Evolutionary conservation across 306 rosid species (phyloP), one percentile per base, ranked within the genome.

Genomic region (peach (Prunus persica)): DNA sequence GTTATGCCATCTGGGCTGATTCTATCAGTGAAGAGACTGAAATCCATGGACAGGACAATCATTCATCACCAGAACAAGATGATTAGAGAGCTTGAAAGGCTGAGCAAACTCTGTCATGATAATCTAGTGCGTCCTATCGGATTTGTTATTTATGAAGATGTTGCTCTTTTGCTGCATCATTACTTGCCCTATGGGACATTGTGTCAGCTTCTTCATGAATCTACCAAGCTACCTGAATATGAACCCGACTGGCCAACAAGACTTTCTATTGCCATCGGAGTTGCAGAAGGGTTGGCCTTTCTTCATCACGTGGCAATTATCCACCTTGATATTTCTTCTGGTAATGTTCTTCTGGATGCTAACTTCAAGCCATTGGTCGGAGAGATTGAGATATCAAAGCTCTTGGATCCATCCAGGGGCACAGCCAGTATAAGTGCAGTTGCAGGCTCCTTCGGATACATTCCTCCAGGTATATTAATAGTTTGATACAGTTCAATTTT

Each of bases 401-500:
- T 96, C 64, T 79, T 96, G 6, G 99, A 96, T 81, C 99, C 98
- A 77, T 88, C 98, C 76, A 84, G 74, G 88, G 99, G 99, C 79
- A 96, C 99, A 11, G 97, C 90, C 46, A 96, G 99, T 85, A 96
- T 96, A 22, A 96, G 99, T 78, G 98, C 97, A 38, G 98, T 96
- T 78, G 99, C 99, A 24, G 99, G 99, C 79, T 96, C 99, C 49
- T 96, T 96, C 74, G 99, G 98, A 75, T 96, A 96, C 75, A 96
- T 96, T 88, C 97, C 99, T 43, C 99, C 99, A 83, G 99, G 99
- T 91, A 88, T 65, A 22, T 34, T 38, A 38, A 38, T 38, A 38
- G 19, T 65, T 38, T 19, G 8, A 10, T 34, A 10, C 50, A 10
- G 8, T 34, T 41, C 51, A 71, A 64, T 34, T 79, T 74, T 65